Evolutionary conservation across 179 eudicot genomes (phyloP), one percentile per base, ranked within the genome.

Genomic region (Carnegiea gigantea): DNA sequence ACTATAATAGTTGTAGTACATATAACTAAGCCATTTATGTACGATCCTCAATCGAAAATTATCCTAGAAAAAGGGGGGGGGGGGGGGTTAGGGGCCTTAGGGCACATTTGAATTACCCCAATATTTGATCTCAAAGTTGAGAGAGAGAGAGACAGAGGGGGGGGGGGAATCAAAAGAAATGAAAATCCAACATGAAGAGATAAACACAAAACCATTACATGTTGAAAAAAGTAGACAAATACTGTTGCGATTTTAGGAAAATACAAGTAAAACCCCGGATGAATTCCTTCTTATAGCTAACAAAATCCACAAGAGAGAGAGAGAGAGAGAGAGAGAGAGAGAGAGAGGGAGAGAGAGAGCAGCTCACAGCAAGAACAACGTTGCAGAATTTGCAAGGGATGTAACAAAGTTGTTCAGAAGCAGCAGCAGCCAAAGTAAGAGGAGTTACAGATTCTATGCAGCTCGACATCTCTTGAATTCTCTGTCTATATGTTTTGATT

Each of bases 311-410:
- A 15, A 51, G 57, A 62, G 28, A 62, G 28, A 62, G 68, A 23
- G 28, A 60, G 28, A 62, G 24, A n/a, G 68, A 62, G 28, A 62
- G 26, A 62, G 24, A n/a, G 24, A 60, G 26, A n/a, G 26, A 60
- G 71, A 26, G 71, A 26, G 36, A 26, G 72, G 2, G 72, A 30
- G 21, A 36, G 43, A 28, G 72, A 13, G 38, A 28, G 73, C 46
- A 70, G 5, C 73, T 76, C 11, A 85, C 85, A 80, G 88, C 88
- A 80, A 85, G 88, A 85, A 85, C 83, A 73, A 93, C 91, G 80
- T 88, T 93, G 91, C 98, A 94, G 81, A 91, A 94, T 81, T 89
- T 92, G 92, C 98, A 94, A 90, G 97, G 97, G 83, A 94, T 91
- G 86, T 94, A 94, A 86, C 97, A 92, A 79, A 85, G 81, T 67